Evolutionary conservation across 192 early-diverging fungal species (phyloP).

Genomic region (Helicostylum pulchrum): DNA sequence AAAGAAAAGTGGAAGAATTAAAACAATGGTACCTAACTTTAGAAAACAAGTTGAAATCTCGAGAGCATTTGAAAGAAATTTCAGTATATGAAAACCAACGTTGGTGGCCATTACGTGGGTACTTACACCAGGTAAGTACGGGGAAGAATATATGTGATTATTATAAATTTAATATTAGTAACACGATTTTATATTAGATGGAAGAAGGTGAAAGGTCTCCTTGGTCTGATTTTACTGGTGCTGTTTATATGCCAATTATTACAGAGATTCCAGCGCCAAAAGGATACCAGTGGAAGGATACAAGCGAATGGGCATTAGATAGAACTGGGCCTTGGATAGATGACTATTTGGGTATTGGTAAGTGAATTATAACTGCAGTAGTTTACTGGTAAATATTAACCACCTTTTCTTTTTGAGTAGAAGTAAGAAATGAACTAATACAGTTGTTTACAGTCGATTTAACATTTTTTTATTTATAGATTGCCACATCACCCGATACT

Average conservation of each 20-base stretch:
- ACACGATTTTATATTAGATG: slow-evolving; percentile 6
- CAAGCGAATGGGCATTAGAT: slow-evolving; percentile 33
- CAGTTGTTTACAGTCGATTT: neutral
- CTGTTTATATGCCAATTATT: slow-evolving; percentile 1
- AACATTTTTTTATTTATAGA: slow-evolving; percentile 4
- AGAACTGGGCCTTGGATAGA: slow-evolving; percentile 34
- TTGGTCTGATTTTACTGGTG: slow-evolving; percentile 35
- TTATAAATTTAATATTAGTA: too few species aligned
- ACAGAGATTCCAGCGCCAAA: slow-evolving; percentile 14
- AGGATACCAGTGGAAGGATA: slow-evolving; percentile 34
- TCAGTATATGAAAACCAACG: slow-evolving; percentile 33
- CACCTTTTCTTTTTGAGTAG: neutral
- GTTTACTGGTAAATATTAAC: neutral
- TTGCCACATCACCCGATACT: slow-evolving; percentile 31
- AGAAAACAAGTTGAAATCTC: slow-evolving; percentile 1
- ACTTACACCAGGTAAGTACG: neutral
- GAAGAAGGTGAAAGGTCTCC: slow-evolving; percentile 23
- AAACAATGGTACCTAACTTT: slow-evolving; percentile 10
- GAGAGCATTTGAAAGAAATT: slow-evolving; percentile 11
- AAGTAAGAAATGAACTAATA: slow-evolving; percentile 1
- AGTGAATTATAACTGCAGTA: neutral
- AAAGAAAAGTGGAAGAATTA: neutral
- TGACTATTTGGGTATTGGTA: slow-evolving; percentile 31
- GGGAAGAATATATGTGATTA: too few species aligned
- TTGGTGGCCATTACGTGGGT: neutral